These are phyloP conservation scores for Francoa sonchifolia DNA, from an alignment of 441 rosid species.

Conservation along the genomic window DNA sequence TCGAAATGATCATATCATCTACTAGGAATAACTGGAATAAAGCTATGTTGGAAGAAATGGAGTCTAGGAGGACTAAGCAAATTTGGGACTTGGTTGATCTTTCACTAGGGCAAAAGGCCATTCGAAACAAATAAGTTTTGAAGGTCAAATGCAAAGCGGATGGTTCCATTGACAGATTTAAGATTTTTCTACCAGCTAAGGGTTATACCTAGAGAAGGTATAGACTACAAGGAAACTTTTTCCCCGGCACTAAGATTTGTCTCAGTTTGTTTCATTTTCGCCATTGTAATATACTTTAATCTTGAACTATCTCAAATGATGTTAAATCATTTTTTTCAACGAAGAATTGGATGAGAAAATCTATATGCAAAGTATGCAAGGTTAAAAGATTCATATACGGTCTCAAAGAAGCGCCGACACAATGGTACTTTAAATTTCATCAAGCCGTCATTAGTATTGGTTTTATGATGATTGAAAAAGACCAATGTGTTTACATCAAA, in stretches of 20 bases:
- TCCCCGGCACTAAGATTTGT: not conserved
- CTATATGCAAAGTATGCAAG: not conserved
- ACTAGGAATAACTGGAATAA: no score
- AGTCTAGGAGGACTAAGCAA: no score
- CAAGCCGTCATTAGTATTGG: not conserved
- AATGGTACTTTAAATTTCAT: not conserved
- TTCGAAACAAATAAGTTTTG: not conserved
- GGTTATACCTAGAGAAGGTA: no score
- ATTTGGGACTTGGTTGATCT: not conserved
- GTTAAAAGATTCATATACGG: not conserved
- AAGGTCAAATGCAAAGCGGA: not conserved
- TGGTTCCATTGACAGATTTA: not conserved
- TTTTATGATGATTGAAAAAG: not conserved
- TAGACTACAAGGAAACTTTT: not conserved
- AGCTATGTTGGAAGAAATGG: no score
- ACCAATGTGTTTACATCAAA: not conserved
- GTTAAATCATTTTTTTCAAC: no score
- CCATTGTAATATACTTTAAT: not conserved
- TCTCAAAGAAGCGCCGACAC: not conserved
- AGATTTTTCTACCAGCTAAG: no score
- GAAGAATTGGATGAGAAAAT: not conserved
- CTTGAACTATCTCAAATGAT: constrained; percentile 2
- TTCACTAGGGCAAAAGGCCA: not conserved
- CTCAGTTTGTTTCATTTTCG: constrained; percentile 1
- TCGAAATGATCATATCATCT: no score